These are phyloP conservation scores for Ricinus communis DNA, from an alignment of 345 rosid species.

Conservation along the genomic window DNA sequence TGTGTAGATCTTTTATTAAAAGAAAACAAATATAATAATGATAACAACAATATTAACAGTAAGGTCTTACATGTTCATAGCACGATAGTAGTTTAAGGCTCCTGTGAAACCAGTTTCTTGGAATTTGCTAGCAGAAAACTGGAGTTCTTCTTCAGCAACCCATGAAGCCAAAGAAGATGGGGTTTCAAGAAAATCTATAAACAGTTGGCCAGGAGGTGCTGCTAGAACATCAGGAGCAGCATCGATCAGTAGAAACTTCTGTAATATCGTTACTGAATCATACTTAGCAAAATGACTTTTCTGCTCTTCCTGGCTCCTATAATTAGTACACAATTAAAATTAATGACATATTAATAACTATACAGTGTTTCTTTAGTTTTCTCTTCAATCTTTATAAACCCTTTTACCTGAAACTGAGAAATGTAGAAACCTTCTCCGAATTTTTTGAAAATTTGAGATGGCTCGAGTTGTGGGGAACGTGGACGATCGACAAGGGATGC, in stretches of 20 bases:
- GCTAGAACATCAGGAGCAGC: constrained; percentile 31
- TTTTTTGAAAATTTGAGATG: background rate
- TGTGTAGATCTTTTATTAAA: too few species aligned
- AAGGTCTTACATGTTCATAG: constrained; percentile 23
- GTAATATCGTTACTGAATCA: constrained; percentile 25
- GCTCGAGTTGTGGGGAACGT: constrained; percentile 14
- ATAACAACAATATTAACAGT: too few species aligned
- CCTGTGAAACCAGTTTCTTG: constrained; percentile 34
- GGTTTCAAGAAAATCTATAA: constrained; percentile 35
- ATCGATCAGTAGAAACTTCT: constrained; percentile 28
- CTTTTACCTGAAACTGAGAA: constrained; percentile 27
- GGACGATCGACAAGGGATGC: constrained; percentile 23
- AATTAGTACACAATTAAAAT: background rate
- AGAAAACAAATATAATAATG: too few species aligned
- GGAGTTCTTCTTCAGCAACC: constrained; percentile 37
- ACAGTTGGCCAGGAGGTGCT: constrained; percentile 25
- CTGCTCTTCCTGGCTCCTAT: constrained; percentile 29
- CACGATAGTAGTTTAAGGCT: constrained; percentile 32
- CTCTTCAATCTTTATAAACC: too few species aligned
- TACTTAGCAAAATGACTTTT: constrained; percentile 32
- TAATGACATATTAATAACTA: background rate
- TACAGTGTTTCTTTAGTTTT: too few species aligned
- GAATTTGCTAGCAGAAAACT: constrained; percentile 27
- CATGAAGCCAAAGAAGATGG: constrained; percentile 25
- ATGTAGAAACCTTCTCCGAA: constrained; percentile 29